Percentiles rank a stretch among this genome's conserved stretches.
These are phyloP conservation scores for Patellifolia procumbens DNA, from an alignment of 179 eudicot species.

Conservation along the genomic window DNA sequence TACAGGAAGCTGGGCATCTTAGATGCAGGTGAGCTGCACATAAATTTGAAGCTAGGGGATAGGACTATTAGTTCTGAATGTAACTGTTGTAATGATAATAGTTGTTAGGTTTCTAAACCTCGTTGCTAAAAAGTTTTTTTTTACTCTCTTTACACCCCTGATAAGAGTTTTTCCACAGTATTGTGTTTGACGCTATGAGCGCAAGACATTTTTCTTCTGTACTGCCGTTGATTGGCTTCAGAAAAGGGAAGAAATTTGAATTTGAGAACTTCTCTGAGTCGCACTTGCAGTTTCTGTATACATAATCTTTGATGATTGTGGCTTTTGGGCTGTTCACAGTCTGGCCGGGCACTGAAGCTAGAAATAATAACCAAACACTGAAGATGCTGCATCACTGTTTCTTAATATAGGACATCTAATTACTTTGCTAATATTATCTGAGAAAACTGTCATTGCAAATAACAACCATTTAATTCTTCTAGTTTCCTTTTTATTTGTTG, in stretches of 20 bases:
- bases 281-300: background rate
- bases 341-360: background rate
- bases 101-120: too few species aligned
- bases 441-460: background rate
- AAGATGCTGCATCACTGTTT: background rate
- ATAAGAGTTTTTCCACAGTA: background rate
- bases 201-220: background rate
- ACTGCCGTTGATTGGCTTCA: background rate
- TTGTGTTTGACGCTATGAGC: too few species aligned
- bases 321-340: background rate
- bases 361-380: background rate
- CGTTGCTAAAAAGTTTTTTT: background rate
- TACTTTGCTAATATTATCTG: background rate
- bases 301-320: background rate
- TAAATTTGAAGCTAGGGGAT: background rate
- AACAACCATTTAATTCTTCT: background rate
- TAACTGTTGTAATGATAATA: too few species aligned
- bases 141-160: background rate
- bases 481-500: background rate
- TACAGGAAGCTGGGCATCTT: constrained; percentile 94
- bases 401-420: background rate
- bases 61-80: background rate
- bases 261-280: background rate
- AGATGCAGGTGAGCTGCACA: constrained; percentile 78
- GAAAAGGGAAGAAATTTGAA: background rate